phyloP scores from a whole-genome alignment of 2,329 filamentous ascomycete species.

The Emergomyces africanus region DNA sequence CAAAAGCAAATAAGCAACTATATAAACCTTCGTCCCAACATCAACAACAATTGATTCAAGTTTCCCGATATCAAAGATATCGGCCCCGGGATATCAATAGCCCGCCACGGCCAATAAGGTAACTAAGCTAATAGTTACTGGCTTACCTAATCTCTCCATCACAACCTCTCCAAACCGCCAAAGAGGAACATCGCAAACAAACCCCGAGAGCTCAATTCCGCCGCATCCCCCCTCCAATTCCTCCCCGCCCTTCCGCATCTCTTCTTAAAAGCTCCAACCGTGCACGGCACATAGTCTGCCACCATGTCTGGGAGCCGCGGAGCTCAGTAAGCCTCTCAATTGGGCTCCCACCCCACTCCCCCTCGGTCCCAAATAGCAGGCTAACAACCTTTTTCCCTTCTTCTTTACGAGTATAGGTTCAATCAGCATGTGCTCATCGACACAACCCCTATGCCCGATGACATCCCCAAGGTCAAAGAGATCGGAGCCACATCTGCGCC shows the following conservation, averaged over 20 bases:
- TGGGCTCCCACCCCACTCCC: not conserved
- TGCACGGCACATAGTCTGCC: conserved; percentile 3
- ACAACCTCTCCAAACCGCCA: not conserved
- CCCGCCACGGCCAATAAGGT: not conserved
- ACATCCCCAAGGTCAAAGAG: conserved; percentile 87
- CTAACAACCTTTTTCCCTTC: not conserved
- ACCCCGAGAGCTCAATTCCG: not conserved
- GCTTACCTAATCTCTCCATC: conserved; percentile 1
- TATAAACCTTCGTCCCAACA: not conserved
- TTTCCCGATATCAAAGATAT: too few relatives aligned
- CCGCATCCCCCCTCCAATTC: not conserved
- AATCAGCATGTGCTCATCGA: conserved; percentile 88
- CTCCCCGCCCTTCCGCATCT: not conserved
- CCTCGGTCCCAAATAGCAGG: not conserved
- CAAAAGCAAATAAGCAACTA: not conserved
- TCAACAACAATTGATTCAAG: not conserved
- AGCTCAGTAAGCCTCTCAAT: conserved; percentile 8
- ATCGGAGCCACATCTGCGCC: conserved; percentile 88
- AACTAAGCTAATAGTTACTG: too few relatives aligned
- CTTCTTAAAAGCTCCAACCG: not conserved
- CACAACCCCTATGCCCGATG: conserved; percentile 84
- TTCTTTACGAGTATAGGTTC: conserved; percentile 51
- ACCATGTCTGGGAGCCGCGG: conserved; percentile 10
- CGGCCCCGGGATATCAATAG: not conserved
- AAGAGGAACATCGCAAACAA: not conserved